phyloP scores from a whole-genome alignment of 2,329 filamentous ascomycete genomes.

The Aspergillus fischeri region DNA sequence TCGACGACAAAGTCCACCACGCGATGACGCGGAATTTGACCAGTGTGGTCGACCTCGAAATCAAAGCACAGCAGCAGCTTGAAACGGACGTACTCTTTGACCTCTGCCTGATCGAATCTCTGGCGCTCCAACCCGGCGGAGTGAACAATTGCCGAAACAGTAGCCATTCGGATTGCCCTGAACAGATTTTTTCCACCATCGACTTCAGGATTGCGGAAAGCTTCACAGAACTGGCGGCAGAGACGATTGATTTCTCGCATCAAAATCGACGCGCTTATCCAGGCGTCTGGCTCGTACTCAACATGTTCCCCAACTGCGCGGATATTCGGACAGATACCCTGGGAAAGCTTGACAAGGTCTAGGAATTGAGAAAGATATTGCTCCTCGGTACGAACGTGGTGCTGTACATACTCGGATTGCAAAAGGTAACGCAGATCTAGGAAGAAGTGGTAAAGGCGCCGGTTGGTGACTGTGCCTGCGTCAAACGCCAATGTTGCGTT shows the following conservation, averaged over 20 bases:
- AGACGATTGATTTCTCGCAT: slow-evolving; percentile 93
- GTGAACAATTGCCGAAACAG: slow-evolving; percentile 81
- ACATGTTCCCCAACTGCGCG: slow-evolving; percentile 92
- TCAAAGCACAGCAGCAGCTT: slow-evolving; percentile 74
- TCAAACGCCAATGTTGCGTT: slow-evolving; percentile 88
- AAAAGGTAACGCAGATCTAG: slow-evolving; percentile 89
- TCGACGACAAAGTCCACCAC: slow-evolving; percentile 87
- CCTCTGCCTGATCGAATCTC: slow-evolving; percentile 80
- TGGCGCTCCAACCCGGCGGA: slow-evolving; percentile 84
- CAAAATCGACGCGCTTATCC: slow-evolving; percentile 93
- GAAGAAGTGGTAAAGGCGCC: slow-evolving; percentile 97
- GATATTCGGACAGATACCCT: slow-evolving; percentile 93
- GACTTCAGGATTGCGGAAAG: slow-evolving; percentile 68
- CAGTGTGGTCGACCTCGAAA: slow-evolving; percentile 57
- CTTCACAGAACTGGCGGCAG: slow-evolving; percentile 81
- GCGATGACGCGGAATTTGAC: slow-evolving; percentile 52
- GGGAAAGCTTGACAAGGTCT: slow-evolving; percentile 90
- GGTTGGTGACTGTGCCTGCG: slow-evolving; percentile 88
- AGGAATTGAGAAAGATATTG: slow-evolving; percentile 92
- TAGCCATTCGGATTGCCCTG: slow-evolving; percentile 63
- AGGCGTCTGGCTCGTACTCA: slow-evolving; percentile 96
- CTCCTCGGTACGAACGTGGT: slow-evolving; percentile 74
- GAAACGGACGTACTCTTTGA: slow-evolving; percentile 82
- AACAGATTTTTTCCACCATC: slow-evolving; percentile 64
- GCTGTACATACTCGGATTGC: slow-evolving; percentile 80